Evolutionary conservation across 495 filamentous ascomycete species (phyloP).

Genomic region (Aspergillus leporis): DNA sequence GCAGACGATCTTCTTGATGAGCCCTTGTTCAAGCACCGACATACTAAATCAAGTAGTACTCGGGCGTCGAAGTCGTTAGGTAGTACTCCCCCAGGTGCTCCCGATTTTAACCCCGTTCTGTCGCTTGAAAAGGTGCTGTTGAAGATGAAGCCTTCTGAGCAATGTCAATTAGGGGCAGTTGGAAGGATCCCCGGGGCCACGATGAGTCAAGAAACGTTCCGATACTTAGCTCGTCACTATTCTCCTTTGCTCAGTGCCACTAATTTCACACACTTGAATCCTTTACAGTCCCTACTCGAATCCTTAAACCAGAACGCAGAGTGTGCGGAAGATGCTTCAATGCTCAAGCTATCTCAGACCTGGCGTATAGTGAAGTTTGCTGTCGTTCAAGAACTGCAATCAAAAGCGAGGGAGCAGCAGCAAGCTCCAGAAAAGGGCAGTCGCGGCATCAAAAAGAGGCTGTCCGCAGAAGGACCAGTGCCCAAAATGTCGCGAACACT

Average conservation of each 20-base stretch:
- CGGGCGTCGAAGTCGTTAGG: constrained; percentile 44
- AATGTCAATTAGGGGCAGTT: constrained; percentile 62
- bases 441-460: constrained; percentile 27
- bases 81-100: constrained; percentile 57
- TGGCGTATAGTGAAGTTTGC: constrained; percentile 71
- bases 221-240: constrained; percentile 62
- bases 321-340: constrained; percentile 57
- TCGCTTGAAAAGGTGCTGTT: constrained; percentile 63
- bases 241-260: constrained; percentile 37
- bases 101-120: constrained; percentile 50
- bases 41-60: constrained; percentile 33
- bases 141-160: constrained; percentile 49
- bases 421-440: constrained; percentile 27
- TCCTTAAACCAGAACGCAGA: constrained; percentile 64
- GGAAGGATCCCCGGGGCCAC: constrained; percentile 58
- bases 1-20: constrained; percentile 65
- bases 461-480: constrained; percentile 36
- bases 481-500: constrained; percentile 24
- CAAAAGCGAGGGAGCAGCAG: constrained; percentile 58
- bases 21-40: constrained; percentile 51
- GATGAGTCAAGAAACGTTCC: constrained; percentile 52
- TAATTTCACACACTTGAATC: constrained; percentile 29
- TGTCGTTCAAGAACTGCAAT: constrained; percentile 58
- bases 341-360: constrained; percentile 68
- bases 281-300: constrained; percentile 47